These are phyloP conservation scores for Nannochloris sp. DNA, from an alignment of 139 green algal genomes.

Conservation along the genomic window DNA sequence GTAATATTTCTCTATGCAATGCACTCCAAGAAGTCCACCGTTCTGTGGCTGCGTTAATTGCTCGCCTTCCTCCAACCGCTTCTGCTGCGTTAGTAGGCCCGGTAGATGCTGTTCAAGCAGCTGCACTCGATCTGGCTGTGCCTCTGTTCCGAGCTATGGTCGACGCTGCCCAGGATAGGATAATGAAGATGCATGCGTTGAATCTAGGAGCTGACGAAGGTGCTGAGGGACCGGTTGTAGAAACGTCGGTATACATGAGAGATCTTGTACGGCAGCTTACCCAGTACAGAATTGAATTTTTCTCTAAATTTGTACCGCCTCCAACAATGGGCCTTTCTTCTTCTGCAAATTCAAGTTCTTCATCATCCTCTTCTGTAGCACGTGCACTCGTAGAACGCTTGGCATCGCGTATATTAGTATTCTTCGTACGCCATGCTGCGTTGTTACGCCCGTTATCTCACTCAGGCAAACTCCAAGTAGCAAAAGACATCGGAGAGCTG, in stretches of 20 bases:
- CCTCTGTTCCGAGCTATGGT: conserved; percentile 68
- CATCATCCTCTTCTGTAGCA: conserved; percentile 30
- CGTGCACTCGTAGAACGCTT: conserved; percentile 62
- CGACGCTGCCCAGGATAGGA: conserved; percentile 37
- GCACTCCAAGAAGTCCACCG: conserved; percentile 78
- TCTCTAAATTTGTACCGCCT: conserved; percentile 45
- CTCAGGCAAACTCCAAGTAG: conserved; percentile 57
- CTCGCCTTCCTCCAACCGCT: conserved; percentile 36
- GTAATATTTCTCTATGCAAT: conserved; percentile 76
- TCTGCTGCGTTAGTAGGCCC: conserved; percentile 40
- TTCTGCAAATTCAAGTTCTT: background rate
- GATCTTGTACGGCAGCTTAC: conserved; percentile 49
- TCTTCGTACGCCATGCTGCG: conserved; percentile 83
- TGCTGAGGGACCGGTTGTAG: conserved; percentile 11
- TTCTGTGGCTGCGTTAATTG: conserved; percentile 34
- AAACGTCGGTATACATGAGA: conserved; percentile 60
- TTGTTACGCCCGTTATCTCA: conserved; percentile 70
- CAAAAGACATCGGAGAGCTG: conserved; percentile 83
- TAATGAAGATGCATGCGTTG: conserved; percentile 51
- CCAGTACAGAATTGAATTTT: conserved; percentile 43
- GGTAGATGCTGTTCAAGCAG: conserved; percentile 34
- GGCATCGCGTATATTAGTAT: conserved; percentile 68
- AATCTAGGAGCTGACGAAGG: conserved; percentile 17
- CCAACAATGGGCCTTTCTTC: background rate
- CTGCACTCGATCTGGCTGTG: conserved; percentile 45